Percentiles rank a stretch among this genome's conserved stretches.
These are phyloP conservation scores for Ramaria rubella DNA, from an alignment of 768 basidiomycete genomes.

Conservation along the genomic window DNA sequence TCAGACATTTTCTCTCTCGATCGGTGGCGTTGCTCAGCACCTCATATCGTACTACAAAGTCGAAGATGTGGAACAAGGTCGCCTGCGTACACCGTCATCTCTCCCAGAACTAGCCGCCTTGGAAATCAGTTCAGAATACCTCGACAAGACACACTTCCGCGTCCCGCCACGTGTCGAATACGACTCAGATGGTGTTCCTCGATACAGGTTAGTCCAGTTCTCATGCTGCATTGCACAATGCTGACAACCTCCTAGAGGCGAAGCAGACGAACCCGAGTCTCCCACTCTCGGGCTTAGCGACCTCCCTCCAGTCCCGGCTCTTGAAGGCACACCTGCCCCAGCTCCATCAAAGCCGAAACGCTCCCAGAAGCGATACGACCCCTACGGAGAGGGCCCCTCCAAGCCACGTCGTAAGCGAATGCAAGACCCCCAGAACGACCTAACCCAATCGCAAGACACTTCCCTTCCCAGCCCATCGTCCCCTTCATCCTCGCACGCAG, in stretches of 20 bases:
- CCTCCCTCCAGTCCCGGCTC: slow-evolving; percentile 21
- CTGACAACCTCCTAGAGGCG: slow-evolving; percentile 40
- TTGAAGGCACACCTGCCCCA: slow-evolving; percentile 34
- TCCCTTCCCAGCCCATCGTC: background rate
- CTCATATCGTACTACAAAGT: slow-evolving; percentile 93
- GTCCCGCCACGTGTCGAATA: slow-evolving; percentile 85
- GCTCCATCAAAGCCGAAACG: slow-evolving; percentile 32
- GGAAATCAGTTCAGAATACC: slow-evolving; percentile 80
- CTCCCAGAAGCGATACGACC: slow-evolving; percentile 33
- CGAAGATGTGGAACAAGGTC: slow-evolving; percentile 83
- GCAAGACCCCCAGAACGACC: background rate
- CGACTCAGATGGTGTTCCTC: slow-evolving; percentile 72
- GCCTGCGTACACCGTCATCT: slow-evolving; percentile 81
- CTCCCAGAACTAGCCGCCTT: slow-evolving; percentile 81
- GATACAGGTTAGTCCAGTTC: slow-evolving; percentile 42
- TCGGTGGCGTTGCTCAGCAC: slow-evolving; percentile 81
- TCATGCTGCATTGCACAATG: background rate
- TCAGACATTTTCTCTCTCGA: slow-evolving; percentile 88
- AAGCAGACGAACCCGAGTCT: slow-evolving; percentile 63
- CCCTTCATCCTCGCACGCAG: background rate
- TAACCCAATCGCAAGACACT: background rate
- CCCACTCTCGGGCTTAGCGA: slow-evolving; percentile 37
- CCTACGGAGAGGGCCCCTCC: slow-evolving; percentile 26
- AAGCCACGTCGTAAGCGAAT: slow-evolving; percentile 2
- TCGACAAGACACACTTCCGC: slow-evolving; percentile 87